Conservation (phyloP, 2,329 filamentous ascomycete species). For the Sporothrix curviconia region DNA sequence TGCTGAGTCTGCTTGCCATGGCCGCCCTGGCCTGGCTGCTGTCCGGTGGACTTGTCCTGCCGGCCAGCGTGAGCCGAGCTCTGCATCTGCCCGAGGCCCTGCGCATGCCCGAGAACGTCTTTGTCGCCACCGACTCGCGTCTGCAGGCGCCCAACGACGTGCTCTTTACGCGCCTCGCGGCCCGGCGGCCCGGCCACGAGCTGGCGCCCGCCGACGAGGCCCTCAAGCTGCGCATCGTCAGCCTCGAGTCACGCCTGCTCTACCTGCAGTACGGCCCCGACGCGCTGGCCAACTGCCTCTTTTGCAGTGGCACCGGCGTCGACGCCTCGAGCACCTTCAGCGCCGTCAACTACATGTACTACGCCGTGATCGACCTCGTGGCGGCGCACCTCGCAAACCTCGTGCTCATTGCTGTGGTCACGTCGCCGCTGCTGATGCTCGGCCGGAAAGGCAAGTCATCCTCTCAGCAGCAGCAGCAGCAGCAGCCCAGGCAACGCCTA, state of each 20-base stretch:
- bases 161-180: conserved; percentile 68
- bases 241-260: conserved; percentile 64
- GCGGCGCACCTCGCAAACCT: conserved; percentile 78
- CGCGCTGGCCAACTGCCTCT: conserved; percentile 68
- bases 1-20: conserved; percentile 47
- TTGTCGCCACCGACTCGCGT: conserved; percentile 68
- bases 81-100: conserved; percentile 54
- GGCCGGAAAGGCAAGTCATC: conserved; percentile 50
- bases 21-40: conserved; percentile 12
- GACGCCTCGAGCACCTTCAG: conserved; percentile 48
- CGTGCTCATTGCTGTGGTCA: conserved; percentile 62
- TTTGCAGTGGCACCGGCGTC: conserved; percentile 49
- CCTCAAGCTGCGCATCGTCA: conserved; percentile 62
- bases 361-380: conserved; percentile 67
- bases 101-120: conserved; percentile 71
- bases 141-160: conserved; percentile 81
- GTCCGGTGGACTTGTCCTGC: conserved; percentile 11
- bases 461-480: background rate
- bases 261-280: conserved; percentile 79
- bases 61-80: conserved; percentile 37
- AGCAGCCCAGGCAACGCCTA: too few relatives aligned
- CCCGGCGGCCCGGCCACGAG: conserved; percentile 39
- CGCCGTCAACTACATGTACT: conserved; percentile 66
- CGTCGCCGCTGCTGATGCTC: conserved; percentile 55
- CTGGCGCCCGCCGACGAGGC: conserved; percentile 56